Percentiles rank a stretch among this genome's conserved stretches.
Evolutionary conservation across 2,329 filamentous ascomycete genomes (phyloP).

Genomic region (Beauveria sp.): DNA sequence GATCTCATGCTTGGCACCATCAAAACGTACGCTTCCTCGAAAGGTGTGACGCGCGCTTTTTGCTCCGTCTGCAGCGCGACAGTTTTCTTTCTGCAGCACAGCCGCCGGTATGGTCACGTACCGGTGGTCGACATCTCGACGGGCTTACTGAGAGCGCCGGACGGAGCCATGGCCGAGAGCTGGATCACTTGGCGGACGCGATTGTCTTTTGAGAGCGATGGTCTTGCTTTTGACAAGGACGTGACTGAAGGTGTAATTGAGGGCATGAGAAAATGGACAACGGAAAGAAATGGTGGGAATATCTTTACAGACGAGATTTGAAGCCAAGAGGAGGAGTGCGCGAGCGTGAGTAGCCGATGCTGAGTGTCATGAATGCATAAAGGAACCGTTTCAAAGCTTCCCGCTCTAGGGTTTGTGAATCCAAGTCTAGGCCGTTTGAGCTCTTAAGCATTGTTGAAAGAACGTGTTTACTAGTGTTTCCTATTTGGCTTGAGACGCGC

Average conservation of each 20-base stretch:
- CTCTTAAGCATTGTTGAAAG: too few species aligned
- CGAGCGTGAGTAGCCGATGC: too few species aligned
- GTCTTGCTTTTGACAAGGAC: constrained; percentile 27
- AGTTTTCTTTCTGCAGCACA: constrained; percentile 27
- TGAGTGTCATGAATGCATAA: too few species aligned
- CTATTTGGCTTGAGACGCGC: too few species aligned
- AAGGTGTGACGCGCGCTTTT: constrained; percentile 33
- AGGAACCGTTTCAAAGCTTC: too few species aligned
- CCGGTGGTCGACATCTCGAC: constrained; percentile 35
- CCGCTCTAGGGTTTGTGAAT: too few species aligned
- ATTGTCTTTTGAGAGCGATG: constrained; percentile 26
- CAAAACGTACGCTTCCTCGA: constrained; percentile 34
- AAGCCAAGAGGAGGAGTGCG: neutral
- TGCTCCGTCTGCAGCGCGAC: constrained; percentile 40
- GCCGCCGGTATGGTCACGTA: constrained; percentile 21
- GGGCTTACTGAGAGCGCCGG: constrained; percentile 36
- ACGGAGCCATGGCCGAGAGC: constrained; percentile 34
- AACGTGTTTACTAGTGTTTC: too few species aligned
- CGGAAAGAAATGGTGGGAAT: constrained; percentile 26
- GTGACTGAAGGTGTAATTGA: constrained; percentile 28
- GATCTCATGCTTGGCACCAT: constrained; percentile 35
- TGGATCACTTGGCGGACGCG: constrained; percentile 40
- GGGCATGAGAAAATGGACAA: constrained; percentile 32
- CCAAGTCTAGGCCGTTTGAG: too few species aligned
- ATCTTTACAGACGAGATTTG: constrained; percentile 9